Evolutionary conservation across 169 alveolate genomes (phyloP), one percentile per base, ranked within the genome.

Genomic region (Cryptosporidium muris): DNA sequence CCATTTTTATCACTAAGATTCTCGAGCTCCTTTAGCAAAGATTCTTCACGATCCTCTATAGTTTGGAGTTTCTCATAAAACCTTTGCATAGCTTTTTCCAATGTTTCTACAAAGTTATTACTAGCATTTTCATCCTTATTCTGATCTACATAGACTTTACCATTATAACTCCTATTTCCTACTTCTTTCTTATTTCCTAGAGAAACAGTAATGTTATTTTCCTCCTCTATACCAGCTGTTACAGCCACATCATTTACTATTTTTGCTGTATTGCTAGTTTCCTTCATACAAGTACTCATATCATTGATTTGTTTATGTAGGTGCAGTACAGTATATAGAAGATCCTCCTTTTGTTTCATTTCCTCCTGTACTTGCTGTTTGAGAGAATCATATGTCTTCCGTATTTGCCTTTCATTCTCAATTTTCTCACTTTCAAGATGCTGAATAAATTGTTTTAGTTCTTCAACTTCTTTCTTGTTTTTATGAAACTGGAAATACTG

Each of bases 311-410:
- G 85, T 34, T 58, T 74, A 36, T 74, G 85, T 63, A 74, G 62
- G 45, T 74, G 85, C 62, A 74, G 34, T 42, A 74, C 60, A 8
- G 85, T 74, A 62, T 56, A 74, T 12, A 74, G 49, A 2, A 74
- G 62, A 14, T 74, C 85, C 37, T 56, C 85, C 16, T 74, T 74
- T 45, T 74, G 85, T 53, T 74, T 74, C 74, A 74, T 58, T 47
- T 74, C 85, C 47, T 74, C 85, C 58, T 74, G 66, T 14, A 74
- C 60, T 49, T 74, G 85, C 14, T 74, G 85, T 51, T 74, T 66
- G 49, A 74, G 85, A 3, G 60, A 52, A 9, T 74, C 74, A 64
- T 60, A 74, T n/a, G 85, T 74, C 14, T 38, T 74, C 37, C 60
- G 85, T 11, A 68, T 74, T 43, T 74, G 74, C n/a, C 49, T 74